A percentile compares a stretch with the other conserved stretches of the same genome.
Conservation (phyloP, 352 stramenopile genomes). For the Phytophthora boehmeriae region DNA sequence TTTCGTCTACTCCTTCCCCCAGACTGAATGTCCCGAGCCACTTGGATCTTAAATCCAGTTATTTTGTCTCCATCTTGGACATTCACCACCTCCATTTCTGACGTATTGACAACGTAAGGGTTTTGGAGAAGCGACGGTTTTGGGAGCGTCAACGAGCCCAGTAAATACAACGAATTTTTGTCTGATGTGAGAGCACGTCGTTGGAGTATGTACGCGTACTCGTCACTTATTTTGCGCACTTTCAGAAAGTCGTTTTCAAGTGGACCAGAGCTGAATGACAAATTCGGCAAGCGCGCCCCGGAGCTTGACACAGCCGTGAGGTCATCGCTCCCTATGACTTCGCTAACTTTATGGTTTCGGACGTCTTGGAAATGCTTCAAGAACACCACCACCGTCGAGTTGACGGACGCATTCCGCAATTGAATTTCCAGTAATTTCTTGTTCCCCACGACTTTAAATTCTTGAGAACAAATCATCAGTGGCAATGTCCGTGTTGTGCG, state of each 20-base stretch:
- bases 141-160: slow-evolving; percentile 46
- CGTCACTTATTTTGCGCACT: slow-evolving; percentile 70
- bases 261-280: slow-evolving; percentile 21
- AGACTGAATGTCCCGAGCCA: slow-evolving; percentile 11
- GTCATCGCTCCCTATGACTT: slow-evolving; percentile 26
- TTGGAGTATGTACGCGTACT: slow-evolving; percentile 76
- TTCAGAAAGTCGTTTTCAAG: slow-evolving; percentile 54
- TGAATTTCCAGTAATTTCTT: slow-evolving; percentile 27
- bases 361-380: slow-evolving; percentile 45
- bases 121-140: slow-evolving; percentile 62
- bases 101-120: slow-evolving; percentile 47
- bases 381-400: slow-evolving; percentile 37
- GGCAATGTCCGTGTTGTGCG: slow-evolving; percentile 22
- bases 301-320: slow-evolving; percentile 17
- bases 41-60: slow-evolving; percentile 29
- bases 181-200: slow-evolving; percentile 40
- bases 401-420: slow-evolving; percentile 26
- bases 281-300: slow-evolving; percentile 10
- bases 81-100: slow-evolving; percentile 53
- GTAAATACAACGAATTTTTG: slow-evolving; percentile 17
- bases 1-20: not conserved
- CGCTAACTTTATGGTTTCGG: slow-evolving; percentile 20
- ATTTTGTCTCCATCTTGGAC: slow-evolving; percentile 46
- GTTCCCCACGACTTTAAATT: slow-evolving; percentile 16
- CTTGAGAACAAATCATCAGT: slow-evolving; percentile 38